A percentile compares a stretch with the other conserved stretches of the same genome.
Evolutionary conservation across 306 rosid genomes (phyloP).

Genomic region (Cicer chorassanicum): DNA sequence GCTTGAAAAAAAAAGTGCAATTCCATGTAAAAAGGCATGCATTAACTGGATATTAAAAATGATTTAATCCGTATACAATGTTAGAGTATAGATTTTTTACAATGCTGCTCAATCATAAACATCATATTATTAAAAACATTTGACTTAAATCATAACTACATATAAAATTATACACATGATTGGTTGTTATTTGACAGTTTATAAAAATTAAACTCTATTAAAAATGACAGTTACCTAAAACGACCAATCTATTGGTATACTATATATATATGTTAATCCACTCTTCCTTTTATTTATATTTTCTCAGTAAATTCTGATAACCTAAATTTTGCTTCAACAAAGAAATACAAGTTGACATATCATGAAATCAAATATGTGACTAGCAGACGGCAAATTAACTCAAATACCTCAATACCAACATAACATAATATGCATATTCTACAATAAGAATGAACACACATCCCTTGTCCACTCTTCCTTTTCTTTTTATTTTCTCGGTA

Average conservation of each 20-base stretch:
- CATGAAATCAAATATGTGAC: neutral
- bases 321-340: slow-evolving; percentile 35
- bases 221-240: neutral
- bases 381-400: slow-evolving; percentile 17
- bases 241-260: neutral
- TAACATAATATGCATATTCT: slow-evolving; percentile 20
- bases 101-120: too few species aligned
- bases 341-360: slow-evolving; percentile 23
- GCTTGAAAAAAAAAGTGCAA: neutral
- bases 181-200: too few species aligned
- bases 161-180: too few species aligned
- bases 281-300: neutral
- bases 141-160: too few species aligned
- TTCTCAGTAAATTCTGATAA: neutral
- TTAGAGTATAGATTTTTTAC: too few species aligned
- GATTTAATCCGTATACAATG: neutral
- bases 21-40: slow-evolving; percentile 12
- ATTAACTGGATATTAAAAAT: neutral
- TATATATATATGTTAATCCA: neutral
- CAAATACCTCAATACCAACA: slow-evolving; percentile 2
- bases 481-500: neutral
- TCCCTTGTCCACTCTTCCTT: neutral
- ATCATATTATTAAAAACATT: too few species aligned
- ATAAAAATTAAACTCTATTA: neutral
- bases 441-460: slow-evolving; percentile 12